These are phyloP conservation scores for Amyloporia xantha DNA, from an alignment of 768 basidiomycete species.

Conservation along the genomic window DNA sequence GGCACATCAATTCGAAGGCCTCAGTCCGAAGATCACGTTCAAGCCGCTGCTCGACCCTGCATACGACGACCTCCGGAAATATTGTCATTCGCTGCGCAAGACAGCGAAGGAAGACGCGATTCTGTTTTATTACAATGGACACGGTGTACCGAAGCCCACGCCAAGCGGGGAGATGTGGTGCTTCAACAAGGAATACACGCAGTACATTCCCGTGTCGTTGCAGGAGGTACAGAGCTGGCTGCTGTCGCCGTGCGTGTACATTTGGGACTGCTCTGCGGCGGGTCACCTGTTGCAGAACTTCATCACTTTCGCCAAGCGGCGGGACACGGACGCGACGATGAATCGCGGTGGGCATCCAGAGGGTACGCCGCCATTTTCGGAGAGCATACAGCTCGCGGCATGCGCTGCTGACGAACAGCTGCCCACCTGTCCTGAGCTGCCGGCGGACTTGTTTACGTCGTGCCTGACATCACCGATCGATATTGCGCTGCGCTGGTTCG, in stretches of 20 bases:
- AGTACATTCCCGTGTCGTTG: conserved; percentile 95
- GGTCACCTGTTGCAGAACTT: conserved; percentile 91
- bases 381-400: conserved; percentile 91
- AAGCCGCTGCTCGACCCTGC: conserved; percentile 95
- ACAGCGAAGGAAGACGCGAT: conserved; percentile 91
- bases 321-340: conserved; percentile 58
- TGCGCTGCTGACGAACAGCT: conserved; percentile 88
- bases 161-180: conserved; percentile 97
- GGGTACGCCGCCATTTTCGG: conserved; percentile 63
- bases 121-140: conserved; percentile 97
- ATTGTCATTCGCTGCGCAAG: conserved; percentile 77
- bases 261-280: conserved; percentile 99
- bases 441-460: conserved; percentile 95
- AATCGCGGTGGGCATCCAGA: conserved; percentile 55
- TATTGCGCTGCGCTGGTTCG: conserved; percentile 89
- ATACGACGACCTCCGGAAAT: conserved; percentile 85
- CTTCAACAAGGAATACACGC: conserved; percentile 94
- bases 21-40: conserved; percentile 90
- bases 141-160: conserved; percentile 96
- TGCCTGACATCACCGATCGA: conserved; percentile 98
- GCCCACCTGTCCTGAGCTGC: conserved; percentile 93
- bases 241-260: conserved; percentile 91
- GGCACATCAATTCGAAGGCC: conserved; percentile 91
- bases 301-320: conserved; percentile 67
- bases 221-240: conserved; percentile 92